Conservation (phyloP, 352 stramenopile species). For the Pythium pyrilobum region DNA sequence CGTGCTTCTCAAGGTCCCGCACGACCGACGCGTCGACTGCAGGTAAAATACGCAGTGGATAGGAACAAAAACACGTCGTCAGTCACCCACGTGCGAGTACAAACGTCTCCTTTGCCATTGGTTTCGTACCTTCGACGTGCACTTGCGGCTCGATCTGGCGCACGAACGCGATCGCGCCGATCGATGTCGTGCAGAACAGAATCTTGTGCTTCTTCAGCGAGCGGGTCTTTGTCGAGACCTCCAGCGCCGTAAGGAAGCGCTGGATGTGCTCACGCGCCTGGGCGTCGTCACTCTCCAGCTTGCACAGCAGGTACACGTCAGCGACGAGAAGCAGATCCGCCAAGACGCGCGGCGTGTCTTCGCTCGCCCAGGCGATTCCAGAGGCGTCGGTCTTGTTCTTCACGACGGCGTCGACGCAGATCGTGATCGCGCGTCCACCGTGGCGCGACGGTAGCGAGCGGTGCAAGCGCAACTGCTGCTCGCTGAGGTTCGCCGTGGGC, state of each 20-base stretch:
- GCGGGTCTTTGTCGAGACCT: slow-evolving; percentile 14
- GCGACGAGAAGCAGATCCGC: slow-evolving; percentile 49
- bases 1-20: slow-evolving; percentile 67
- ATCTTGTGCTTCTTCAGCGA: slow-evolving; percentile 59
- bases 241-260: slow-evolving; percentile 34
- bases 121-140: slow-evolving; percentile 62
- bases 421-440: slow-evolving; percentile 58
- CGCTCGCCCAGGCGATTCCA: slow-evolving; percentile 36
- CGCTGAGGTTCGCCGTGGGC: slow-evolving; percentile 31
- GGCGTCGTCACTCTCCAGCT: slow-evolving; percentile 27
- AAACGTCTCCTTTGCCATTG: too few species aligned
- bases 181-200: slow-evolving; percentile 73
- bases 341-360: slow-evolving; percentile 44
- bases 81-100: background rate
- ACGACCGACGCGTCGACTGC: slow-evolving; percentile 53
- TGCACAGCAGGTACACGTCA: slow-evolving; percentile 67
- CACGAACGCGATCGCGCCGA: slow-evolving; percentile 82
- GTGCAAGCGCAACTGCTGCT: slow-evolving; percentile 54
- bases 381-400: slow-evolving; percentile 20
- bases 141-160: slow-evolving; percentile 83
- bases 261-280: slow-evolving; percentile 36
- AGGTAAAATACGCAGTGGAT: background rate
- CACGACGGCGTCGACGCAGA: slow-evolving; percentile 52
- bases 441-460: slow-evolving; percentile 53
- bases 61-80: background rate